Conservation (phyloP, 345 rosid genomes). For the Gossypium rotundifolium region DNA sequence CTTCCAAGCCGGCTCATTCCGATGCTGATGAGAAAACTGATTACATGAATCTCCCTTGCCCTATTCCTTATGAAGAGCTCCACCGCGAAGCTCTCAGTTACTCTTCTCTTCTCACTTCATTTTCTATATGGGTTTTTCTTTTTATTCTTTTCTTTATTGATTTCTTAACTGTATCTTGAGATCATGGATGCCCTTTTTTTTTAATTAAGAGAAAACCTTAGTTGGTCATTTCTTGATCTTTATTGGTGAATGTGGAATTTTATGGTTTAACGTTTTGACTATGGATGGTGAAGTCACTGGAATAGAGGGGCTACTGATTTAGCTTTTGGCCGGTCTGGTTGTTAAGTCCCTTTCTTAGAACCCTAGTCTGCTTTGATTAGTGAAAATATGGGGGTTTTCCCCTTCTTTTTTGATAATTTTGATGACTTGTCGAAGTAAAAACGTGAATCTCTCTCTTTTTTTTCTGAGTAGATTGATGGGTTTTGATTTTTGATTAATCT, state of each 20-base stretch:
- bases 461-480: neutral
- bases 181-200: neutral
- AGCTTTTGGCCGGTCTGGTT: neutral
- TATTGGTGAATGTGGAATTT: neutral
- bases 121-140: neutral
- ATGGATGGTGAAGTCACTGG: neutral
- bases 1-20: conserved; percentile 12
- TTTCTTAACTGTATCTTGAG: neutral
- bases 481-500: neutral
- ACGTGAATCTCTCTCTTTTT: too few relatives aligned
- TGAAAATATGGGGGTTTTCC: neutral
- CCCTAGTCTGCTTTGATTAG: conserved; percentile 4
- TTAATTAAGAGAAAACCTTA: neutral
- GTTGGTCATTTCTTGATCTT: neutral
- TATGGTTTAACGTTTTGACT: neutral
- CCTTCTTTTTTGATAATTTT: neutral
- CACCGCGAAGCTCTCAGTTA: conserved; percentile 89
- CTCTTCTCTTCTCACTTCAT: neutral
- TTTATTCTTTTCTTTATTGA: neutral
- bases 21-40: conserved; percentile 53
- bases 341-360: neutral
- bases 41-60: conserved; percentile 77
- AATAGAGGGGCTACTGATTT: neutral
- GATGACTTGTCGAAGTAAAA: neutral
- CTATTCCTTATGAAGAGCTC: conserved; percentile 85